These are phyloP conservation scores for Golubevia sp. DNA, from an alignment of 1,284 basidiomycete species.

Conservation along the genomic window DNA sequence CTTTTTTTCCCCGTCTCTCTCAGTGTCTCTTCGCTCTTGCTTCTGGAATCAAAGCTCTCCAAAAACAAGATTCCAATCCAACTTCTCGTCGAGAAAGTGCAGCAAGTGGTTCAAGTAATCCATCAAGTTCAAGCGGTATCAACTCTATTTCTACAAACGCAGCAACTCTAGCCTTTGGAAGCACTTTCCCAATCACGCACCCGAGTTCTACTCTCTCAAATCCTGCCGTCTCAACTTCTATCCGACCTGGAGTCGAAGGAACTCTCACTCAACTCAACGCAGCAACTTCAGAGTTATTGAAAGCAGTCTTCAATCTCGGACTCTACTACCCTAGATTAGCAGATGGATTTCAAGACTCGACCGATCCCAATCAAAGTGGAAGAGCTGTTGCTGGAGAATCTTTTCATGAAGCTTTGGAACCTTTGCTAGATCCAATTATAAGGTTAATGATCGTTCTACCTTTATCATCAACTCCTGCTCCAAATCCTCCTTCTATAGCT, in stretches of 20 bases:
- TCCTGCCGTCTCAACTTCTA: neutral
- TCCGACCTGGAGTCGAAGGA: constrained; percentile 1
- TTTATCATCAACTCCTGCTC: constrained; percentile 8
- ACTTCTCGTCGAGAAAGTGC: too few species aligned
- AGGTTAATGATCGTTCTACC: constrained; percentile 22
- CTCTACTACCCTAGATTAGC: constrained; percentile 42
- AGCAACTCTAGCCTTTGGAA: too few species aligned
- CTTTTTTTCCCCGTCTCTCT: neutral
- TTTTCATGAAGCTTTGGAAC: constrained; percentile 22
- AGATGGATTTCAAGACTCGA: neutral
- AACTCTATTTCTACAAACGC: too few species aligned
- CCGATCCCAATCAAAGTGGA: too few species aligned
- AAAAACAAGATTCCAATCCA: too few species aligned
- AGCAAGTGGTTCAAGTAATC: too few species aligned
- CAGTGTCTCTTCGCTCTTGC: neutral
- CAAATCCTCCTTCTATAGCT: too few species aligned
- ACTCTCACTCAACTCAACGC: constrained; percentile 21
- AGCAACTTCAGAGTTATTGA: constrained; percentile 40
- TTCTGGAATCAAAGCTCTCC: too few species aligned
- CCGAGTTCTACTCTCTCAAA: neutral
- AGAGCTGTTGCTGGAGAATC: constrained; percentile 22
- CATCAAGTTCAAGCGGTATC: too few species aligned
- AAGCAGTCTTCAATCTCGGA: constrained; percentile 44
- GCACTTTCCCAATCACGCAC: too few species aligned
- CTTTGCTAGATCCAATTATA: constrained; percentile 29